Evolutionary conservation across 1,284 basidiomycete genomes (phyloP), one percentile per base, ranked within the genome.

Genomic region (Ceratobasidium sp.): DNA sequence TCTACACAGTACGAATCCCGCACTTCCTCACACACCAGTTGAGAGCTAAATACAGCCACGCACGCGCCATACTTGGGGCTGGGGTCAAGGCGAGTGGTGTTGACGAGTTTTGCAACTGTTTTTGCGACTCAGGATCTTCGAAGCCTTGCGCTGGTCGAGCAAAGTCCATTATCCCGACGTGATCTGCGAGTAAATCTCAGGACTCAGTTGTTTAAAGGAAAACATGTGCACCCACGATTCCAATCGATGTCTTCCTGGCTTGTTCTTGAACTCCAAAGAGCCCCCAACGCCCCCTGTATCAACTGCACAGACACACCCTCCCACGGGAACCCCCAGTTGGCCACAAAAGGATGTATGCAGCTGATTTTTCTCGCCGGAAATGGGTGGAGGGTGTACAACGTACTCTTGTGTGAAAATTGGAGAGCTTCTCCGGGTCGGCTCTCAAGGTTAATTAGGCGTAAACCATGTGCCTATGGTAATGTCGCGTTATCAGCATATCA

Each of bases 221-320:
- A 41, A 41, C 36, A 41, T 5, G 36, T 41, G 36, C 36, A 41
- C 36, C 11, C 36, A 41, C 36, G 36, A 4, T 5, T 41, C 4
- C 36, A 11, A 41, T 41, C 36, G n/a, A n/a, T n/a, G n/a, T n/a
- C 36, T 11, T 11, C 36, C 6, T 11, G 36, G 36, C 36, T 41
- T n/a, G 11, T 41, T 5, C 36, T 41, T 11, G 11, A 41, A 11
- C 44, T 31, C 54, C 54, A 48, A 50, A 54, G 54, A 31, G 59
- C 44, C 67, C 67, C 59, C n/a, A 57, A 48, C 0, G 24, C 56
- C 19, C 59, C 67, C 24, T 57, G 67, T 6, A 54, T 71, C 53
- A 71, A 59, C 36, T 71, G 67, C 47, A 71, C n/a, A 24, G 41
- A 71, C 24, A 41, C 59, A 36, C 54, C 59, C 2, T 59, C 41